Evolutionary conservation across 139 green algal species (phyloP).

Genomic region (Astrephomene gubernaculifera): DNA sequence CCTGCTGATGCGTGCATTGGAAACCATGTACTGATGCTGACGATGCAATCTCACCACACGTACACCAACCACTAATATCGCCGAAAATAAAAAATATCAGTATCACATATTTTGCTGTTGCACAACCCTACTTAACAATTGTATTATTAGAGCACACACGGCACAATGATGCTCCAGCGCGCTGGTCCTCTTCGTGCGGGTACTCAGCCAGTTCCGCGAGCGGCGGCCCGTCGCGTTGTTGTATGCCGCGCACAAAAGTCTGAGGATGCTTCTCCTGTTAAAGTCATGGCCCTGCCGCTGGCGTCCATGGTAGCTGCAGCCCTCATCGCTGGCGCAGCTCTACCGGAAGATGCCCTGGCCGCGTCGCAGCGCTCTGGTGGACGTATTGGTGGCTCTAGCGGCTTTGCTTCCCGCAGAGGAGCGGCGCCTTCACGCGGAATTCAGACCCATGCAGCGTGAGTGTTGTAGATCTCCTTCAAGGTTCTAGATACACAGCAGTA

Average conservation of each 20-base stretch:
- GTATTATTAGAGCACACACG: no score
- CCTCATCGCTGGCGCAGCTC: constrained; percentile 38
- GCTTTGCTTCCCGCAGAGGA: constrained; percentile 39
- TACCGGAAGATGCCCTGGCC: constrained; percentile 51
- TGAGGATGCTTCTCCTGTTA: constrained; percentile 1
- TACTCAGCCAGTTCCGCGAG: neutral
- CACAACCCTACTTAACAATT: no score
- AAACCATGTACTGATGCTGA: no score
- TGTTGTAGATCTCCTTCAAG: no score
- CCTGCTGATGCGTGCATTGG: no score
- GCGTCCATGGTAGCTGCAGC: constrained; percentile 49
- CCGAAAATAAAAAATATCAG: no score
- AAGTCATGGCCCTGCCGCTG: constrained; percentile 39
- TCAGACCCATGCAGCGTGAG: constrained; percentile 44
- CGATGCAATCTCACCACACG: no score
- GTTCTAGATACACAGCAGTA: no score
- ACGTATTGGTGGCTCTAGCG: constrained; percentile 46
- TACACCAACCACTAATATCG: no score
- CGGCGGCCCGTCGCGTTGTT: neutral
- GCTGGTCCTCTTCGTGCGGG: neutral
- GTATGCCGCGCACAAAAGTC: constrained; percentile 20
- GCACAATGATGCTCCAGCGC: constrained; percentile 29
- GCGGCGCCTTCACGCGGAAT: neutral
- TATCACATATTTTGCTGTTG: no score
- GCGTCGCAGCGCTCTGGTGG: constrained; percentile 35